These are phyloP conservation scores for Scedosporium boydii DNA, from an alignment of 2,329 filamentous ascomycete genomes.

Conservation along the genomic window DNA sequence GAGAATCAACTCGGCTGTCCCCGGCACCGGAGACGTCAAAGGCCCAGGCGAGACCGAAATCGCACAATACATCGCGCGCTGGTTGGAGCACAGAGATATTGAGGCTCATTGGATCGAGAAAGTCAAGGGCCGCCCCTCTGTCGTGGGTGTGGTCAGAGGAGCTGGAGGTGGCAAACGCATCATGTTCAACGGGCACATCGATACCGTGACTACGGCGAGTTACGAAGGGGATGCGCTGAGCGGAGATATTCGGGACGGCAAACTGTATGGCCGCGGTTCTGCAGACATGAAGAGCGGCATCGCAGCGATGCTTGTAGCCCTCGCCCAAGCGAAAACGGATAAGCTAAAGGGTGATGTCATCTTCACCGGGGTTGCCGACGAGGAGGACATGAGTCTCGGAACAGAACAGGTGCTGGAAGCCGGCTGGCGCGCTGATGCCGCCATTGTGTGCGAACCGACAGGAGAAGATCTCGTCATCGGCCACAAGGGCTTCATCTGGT, in stretches of 20 bases:
- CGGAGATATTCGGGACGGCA: conserved; percentile 27
- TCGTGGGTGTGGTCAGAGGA: conserved; percentile 37
- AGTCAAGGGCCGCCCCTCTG: conserved; percentile 34
- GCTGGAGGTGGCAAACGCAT: conserved; percentile 34
- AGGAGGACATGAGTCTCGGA: conserved; percentile 40
- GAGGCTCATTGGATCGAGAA: conserved; percentile 40
- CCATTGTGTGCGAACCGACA: conserved; percentile 40
- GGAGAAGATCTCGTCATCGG: conserved; percentile 28
- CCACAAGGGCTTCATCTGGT: conserved; percentile 41
- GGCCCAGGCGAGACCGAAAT: conserved; percentile 37
- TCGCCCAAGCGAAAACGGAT: conserved; percentile 27
- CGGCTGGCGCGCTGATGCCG: conserved; percentile 43
- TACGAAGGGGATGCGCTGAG: conserved; percentile 36
- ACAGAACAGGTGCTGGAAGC: conserved; percentile 38
- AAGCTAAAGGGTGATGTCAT: conserved; percentile 38
- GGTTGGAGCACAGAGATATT: conserved; percentile 41
- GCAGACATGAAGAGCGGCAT: conserved; percentile 44
- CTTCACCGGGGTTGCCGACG: conserved; percentile 42
- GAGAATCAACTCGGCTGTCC: conserved; percentile 39
- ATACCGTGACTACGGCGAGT: conserved; percentile 38
- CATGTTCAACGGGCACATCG: conserved; percentile 44
- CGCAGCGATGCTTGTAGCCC: conserved; percentile 32
- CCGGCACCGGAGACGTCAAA: conserved; percentile 27
- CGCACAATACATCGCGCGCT: conserved; percentile 35
- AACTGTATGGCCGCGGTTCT: conserved; percentile 34